Evolutionary conservation across 352 stramenopile genomes (phyloP).

Genomic region (Phytopythium delawarense): DNA sequence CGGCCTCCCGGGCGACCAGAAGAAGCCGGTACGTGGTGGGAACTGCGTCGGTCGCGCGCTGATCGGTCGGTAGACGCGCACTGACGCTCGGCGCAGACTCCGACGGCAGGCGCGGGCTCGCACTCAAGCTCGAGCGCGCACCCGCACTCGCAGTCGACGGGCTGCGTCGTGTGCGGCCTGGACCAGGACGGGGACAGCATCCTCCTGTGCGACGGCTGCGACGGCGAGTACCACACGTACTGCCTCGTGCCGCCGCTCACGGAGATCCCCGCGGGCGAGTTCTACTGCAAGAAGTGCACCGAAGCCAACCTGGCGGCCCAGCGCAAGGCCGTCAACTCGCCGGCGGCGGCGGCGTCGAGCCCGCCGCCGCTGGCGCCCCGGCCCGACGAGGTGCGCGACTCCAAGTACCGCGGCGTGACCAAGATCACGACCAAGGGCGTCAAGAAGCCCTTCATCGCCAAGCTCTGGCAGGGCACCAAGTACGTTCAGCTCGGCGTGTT

Average conservation of each 20-base stretch:
- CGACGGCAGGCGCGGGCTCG: constrained; percentile 3
- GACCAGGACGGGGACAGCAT: constrained; percentile 81
- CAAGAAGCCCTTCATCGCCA: constrained; percentile 80
- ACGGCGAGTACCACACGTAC: constrained; percentile 86
- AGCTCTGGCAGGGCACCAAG: constrained; percentile 60
- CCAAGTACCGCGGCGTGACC: constrained; percentile 76
- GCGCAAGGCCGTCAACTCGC: constrained; percentile 23
- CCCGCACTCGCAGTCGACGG: constrained; percentile 32
- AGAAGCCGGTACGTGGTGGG: not conserved
- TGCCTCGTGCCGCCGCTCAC: constrained; percentile 70
- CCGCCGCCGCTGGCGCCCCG: constrained; percentile 6
- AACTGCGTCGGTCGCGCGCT: no score
- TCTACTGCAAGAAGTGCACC: constrained; percentile 76
- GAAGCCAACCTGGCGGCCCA: constrained; percentile 36
- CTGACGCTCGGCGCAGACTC: constrained; percentile 1
- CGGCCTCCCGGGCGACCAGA: not conserved
- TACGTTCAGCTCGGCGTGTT: constrained; percentile 70
- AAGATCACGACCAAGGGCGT: constrained; percentile 76
- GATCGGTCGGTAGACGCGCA: no score
- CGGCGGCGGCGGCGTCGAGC: not conserved
- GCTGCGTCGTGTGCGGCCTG: constrained; percentile 63
- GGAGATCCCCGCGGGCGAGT: constrained; percentile 74
- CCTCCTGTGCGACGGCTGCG: constrained; percentile 78
- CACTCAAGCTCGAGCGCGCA: not conserved
- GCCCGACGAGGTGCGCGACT: constrained; percentile 52